These are phyloP conservation scores for Pythium coloratum DNA, from an alignment of 352 stramenopile genomes.

Conservation along the genomic window DNA sequence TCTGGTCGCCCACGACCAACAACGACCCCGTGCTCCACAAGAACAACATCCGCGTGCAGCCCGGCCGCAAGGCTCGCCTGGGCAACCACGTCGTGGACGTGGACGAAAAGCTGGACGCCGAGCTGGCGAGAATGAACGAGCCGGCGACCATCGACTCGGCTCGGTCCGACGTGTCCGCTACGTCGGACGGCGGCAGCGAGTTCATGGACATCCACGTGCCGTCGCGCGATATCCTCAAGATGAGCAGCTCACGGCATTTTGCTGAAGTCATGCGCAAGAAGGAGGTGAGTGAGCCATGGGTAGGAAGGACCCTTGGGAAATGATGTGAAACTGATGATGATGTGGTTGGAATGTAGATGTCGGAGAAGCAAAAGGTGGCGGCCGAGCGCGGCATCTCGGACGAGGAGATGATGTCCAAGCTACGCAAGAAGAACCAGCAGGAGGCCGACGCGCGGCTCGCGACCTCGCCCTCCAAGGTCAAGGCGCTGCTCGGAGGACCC, in stretches of 20 bases:
- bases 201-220: conserved; percentile 62
- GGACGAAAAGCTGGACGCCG: conserved; percentile 28
- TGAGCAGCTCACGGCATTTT: conserved; percentile 82
- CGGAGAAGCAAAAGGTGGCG: conserved; percentile 73
- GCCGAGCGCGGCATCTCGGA: conserved; percentile 82
- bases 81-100: conserved; percentile 26
- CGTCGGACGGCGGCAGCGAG: conserved; percentile 22
- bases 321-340: neutral
- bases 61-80: conserved; percentile 10
- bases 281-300: conserved; percentile 42
- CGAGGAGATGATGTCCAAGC: conserved; percentile 79
- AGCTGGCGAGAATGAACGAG: neutral
- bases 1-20: conserved; percentile 71
- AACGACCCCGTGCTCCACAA: conserved; percentile 69
- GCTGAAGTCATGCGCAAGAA: conserved; percentile 81
- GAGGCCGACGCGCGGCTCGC: conserved; percentile 66
- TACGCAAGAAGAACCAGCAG: conserved; percentile 72
- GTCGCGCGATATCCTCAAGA: conserved; percentile 84
- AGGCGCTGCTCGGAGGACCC: conserved; percentile 36
- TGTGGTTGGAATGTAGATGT: conserved; percentile 36
- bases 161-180: conserved; percentile 14
- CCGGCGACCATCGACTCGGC: conserved; percentile 24
- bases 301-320: neutral
- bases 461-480: conserved; percentile 56
- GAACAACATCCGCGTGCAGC: conserved; percentile 80